Evolutionary conservation across 805 yeast species (phyloP), one percentile per base, ranked within the genome.

Genomic region (Candida broadrunensis): DNA sequence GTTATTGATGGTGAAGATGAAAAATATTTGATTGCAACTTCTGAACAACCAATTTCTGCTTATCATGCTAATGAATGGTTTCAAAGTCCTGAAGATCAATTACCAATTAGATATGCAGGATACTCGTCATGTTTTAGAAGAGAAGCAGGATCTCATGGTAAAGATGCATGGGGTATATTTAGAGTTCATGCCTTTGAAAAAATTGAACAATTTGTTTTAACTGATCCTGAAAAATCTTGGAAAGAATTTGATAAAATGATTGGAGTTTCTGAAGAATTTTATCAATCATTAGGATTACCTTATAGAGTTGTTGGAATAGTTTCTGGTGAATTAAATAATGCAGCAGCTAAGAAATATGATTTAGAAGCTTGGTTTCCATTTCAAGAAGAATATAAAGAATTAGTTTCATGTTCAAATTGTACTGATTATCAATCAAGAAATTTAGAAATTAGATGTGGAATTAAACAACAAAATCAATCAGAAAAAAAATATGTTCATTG

Each of bases 291-390:
- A 51, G 91, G 90, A 33, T 71, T 93, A 57, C 99, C 99, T 48
- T 93, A 91, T 78, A 81, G 98, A 66, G 93, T 93, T 44, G 99
- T 93, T 49, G 96, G 96, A 55, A 93, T 93, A 67, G 99, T 93
- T 48, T 88, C 97, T 45, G 99, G 98, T 57, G 99, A 91, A 75
- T 81, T 93, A 65, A 93, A 93, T 78, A 93, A 93, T 57, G 97
- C 99, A 39, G 99, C 99, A 48, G 98, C 99, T 51, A 93, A 93
- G 78, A 93, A 93, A 70, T 93, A 85, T 74, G 99, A 93, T 74
- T 79, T 93, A 62, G 99, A 93, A 77, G 99, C 99, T 38, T 93
- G 99, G 99, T 93, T 93, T 95, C 99, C 99, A 62, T 93, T 77
- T 87, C 99, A 93, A 77, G 79, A 89, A 67, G 99, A 93, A 72